Base-by-base conservation (phyloP, 2,329 filamentous ascomycete species). In the Colletotrichum scovillei region DNA sequence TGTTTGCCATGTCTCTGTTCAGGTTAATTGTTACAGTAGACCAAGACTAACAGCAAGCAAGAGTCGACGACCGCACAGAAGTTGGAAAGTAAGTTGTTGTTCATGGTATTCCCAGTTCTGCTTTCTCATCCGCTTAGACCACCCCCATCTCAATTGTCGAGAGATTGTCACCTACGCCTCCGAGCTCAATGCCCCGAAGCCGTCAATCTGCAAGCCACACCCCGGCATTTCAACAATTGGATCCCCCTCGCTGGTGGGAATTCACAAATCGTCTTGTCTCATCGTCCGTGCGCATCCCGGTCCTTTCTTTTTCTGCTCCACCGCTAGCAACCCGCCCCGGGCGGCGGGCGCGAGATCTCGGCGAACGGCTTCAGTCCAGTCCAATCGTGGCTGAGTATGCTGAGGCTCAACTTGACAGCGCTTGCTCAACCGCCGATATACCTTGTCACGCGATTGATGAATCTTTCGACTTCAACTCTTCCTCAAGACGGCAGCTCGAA, bases 91-190 rank as follows among this genome's bases (percentile, higher is more conserved):
- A n/a, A n/a, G 42, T 9, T 9, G 42, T n/a, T 49, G 7, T n/a
- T 49, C 42, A 49, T 19, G 42, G 19, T 49, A n/a, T 19, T 49
- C 19, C 42, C 42, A n/a, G 42, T n/a, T 2, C 42, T 49, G 42
- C 42, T 49, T 19, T n/a, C 42, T 49, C 42, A 9, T 49, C 19
- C 42, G 42, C 59, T 55, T 56, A 53, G 26, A 55, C 69, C 46
- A 69, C 24, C 28, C 65, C 60, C 52, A 49, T 30, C 55, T 28
- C 42, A 49, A 7, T 52, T 72, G 35, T 67, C 63, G 60, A 38
- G 57, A 67, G 49, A 72, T 26, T 72, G 57, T 73, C 71, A 58
- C 60, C 56, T 73, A 57, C 67, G 70, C 70, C 70, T 56, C 70
- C 28, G 60, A 56, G 60, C 56, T 62, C 56, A 73, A 70, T 73